A percentile compares a stretch with the other conserved stretches of the same genome.
Evolutionary conservation across 306 rosid genomes (phyloP).

Genomic region (Cicer pinnatifidum): DNA sequence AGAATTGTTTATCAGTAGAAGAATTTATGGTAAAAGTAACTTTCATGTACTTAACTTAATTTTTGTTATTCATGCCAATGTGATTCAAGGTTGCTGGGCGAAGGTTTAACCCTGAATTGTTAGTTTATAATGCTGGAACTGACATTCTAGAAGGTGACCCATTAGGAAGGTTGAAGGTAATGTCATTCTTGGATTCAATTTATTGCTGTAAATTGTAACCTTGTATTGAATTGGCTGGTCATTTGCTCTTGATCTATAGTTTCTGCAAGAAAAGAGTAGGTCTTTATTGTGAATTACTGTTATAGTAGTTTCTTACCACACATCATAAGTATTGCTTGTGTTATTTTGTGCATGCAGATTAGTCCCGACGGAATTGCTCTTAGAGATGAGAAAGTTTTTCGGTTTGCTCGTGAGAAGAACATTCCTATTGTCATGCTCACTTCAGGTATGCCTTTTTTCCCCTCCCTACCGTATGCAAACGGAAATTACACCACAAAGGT

Average conservation of each 20-base stretch:
- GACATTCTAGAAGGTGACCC: conserved; percentile 96
- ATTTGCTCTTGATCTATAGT: conserved; percentile 28
- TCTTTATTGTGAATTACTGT: background rate
- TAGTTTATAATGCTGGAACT: conserved; percentile 92
- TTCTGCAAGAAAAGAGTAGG: conserved; percentile 25
- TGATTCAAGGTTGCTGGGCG: conserved; percentile 67
- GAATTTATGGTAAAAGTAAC: conserved; percentile 14
- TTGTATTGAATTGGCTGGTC: conserved; percentile 18
- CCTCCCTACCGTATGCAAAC: conserved; percentile 7
- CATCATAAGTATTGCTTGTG: conserved; percentile 28
- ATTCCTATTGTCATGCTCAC: conserved; percentile 94
- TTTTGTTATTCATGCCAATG: conserved; percentile 36
- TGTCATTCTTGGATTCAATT: conserved; percentile 39
- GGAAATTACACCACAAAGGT: background rate
- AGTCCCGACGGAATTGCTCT: conserved; percentile 80
- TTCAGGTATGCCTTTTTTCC: conserved; percentile 64
- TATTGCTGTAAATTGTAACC: conserved; percentile 31
- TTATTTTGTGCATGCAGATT: conserved; percentile 58
- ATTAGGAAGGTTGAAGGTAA: conserved; percentile 85
- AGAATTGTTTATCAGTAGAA: conserved; percentile 28
- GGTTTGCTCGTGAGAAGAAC: conserved; percentile 72
- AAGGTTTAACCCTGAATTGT: conserved; percentile 73
- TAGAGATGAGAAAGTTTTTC: conserved; percentile 92
- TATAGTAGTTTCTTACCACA: conserved; percentile 26
- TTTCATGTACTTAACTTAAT: conserved; percentile 10